phyloP scores from a whole-genome alignment of 2,329 filamentous ascomycete species.

The Fusarium equiseti region DNA sequence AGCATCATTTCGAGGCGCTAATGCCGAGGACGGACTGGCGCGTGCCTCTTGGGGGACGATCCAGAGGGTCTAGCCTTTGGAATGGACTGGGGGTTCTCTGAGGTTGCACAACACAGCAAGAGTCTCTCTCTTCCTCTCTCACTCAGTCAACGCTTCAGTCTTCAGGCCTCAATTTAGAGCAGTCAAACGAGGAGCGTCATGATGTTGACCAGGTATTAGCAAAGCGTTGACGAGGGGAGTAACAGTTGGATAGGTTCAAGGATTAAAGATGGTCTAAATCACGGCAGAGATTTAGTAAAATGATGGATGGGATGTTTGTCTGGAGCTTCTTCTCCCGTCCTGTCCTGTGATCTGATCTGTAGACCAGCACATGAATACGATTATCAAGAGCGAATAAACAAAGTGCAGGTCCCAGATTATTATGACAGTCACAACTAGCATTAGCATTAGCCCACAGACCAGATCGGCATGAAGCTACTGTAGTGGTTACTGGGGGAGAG shows the following conservation, averaged over 20 bases:
- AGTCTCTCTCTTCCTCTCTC: not conserved
- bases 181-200: slow-evolving; percentile 19
- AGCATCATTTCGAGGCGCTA: slow-evolving; percentile 38
- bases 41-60: slow-evolving; percentile 4
- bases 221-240: not conserved
- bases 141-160: not conserved
- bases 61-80: slow-evolving; percentile 23
- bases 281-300: slow-evolving; percentile 10
- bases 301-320: not conserved
- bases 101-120: not conserved
- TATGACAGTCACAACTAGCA: slow-evolving; percentile 2
- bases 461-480: slow-evolving; percentile 28
- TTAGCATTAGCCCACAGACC: not conserved
- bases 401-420: slow-evolving; percentile 2
- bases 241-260: slow-evolving; percentile 4
- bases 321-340: not conserved
- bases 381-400: slow-evolving; percentile 23
- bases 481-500: slow-evolving; percentile 23
- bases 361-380: slow-evolving; percentile 5
- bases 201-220: slow-evolving; percentile 28
- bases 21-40: slow-evolving; percentile 27
- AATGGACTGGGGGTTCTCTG: slow-evolving; percentile 21
- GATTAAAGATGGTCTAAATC: slow-evolving; percentile 28
- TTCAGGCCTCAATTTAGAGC: not conserved
- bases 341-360: not conserved